These are phyloP conservation scores for Diplodia intermedia DNA, from an alignment of 2,329 filamentous ascomycete species.

Conservation along the genomic window DNA sequence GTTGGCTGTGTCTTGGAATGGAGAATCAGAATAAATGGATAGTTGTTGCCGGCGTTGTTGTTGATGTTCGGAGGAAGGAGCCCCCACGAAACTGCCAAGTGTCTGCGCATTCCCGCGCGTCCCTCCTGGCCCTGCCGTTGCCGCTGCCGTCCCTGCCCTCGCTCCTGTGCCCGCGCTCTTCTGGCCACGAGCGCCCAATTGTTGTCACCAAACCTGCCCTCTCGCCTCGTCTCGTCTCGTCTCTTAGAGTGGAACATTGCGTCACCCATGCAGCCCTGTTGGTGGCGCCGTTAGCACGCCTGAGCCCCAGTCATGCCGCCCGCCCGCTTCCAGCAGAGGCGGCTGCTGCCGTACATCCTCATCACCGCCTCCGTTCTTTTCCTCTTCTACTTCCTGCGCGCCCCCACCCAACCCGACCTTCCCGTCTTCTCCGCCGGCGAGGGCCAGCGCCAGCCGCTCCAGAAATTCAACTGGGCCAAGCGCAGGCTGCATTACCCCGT, in stretches of 20 bases:
- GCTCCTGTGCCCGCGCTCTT: neutral
- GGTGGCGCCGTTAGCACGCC: slow-evolving; percentile 12
- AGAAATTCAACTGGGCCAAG: slow-evolving; percentile 47
- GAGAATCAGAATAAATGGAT: too few relatives aligned
- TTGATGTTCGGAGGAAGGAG: neutral
- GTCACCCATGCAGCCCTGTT: slow-evolving; percentile 1
- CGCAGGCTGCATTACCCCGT: slow-evolving; percentile 52
- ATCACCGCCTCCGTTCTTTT: slow-evolving; percentile 47
- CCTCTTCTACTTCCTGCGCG: slow-evolving; percentile 47
- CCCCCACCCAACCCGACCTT: slow-evolving; percentile 39
- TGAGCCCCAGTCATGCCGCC: slow-evolving; percentile 45
- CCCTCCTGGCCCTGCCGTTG: neutral
- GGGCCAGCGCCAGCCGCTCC: slow-evolving; percentile 38
- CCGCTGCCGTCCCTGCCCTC: neutral
- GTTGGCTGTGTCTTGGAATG: too few relatives aligned
- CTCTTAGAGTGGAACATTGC: neutral
- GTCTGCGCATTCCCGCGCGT: slow-evolving; percentile 4
- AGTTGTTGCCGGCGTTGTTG: neutral
- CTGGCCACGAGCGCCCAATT: neutral
- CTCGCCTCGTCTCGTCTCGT: neutral
- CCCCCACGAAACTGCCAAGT: slow-evolving; percentile 21
- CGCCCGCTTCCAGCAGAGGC: slow-evolving; percentile 44
- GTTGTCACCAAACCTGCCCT: neutral
- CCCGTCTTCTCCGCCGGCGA: slow-evolving; percentile 29
- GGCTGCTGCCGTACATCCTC: slow-evolving; percentile 46